Evolutionary conservation across 2,329 filamentous ascomycete genomes (phyloP).

Genomic region (Hysterium pulicare): DNA sequence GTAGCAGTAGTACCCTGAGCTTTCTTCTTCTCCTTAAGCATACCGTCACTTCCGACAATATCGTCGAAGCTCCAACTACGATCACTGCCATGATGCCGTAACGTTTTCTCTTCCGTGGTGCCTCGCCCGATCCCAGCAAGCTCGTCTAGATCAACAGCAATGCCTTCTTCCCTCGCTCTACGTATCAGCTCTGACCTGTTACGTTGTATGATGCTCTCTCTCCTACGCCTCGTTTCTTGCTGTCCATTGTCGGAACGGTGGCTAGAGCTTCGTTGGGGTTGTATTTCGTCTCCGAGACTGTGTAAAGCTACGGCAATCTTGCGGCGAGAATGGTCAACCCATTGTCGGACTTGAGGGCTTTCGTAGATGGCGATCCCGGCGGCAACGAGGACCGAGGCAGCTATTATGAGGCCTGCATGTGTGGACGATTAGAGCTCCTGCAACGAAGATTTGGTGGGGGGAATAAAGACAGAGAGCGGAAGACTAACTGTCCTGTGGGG

Average conservation of each 20-base stretch:
- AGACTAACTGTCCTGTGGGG: conserved; percentile 27
- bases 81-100: conserved; percentile 13
- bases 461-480: conserved; percentile 13
- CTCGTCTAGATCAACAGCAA: conserved; percentile 42
- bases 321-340: conserved; percentile 59
- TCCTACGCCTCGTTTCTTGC: conserved; percentile 26
- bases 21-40: conserved; percentile 20
- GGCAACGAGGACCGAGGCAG: conserved; percentile 59
- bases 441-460: conserved; percentile 5
- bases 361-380: conserved; percentile 63
- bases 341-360: conserved; percentile 60
- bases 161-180: conserved; percentile 36
- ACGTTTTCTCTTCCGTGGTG: conserved; percentile 15
- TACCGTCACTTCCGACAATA: conserved; percentile 40
- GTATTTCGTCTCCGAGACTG: conserved; percentile 58
- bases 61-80: conserved; percentile 36
- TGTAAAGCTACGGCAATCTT: conserved; percentile 60
- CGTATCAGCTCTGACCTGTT: conserved; percentile 36
- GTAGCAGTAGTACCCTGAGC: conserved; percentile 10
- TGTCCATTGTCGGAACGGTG: conserved; percentile 21
- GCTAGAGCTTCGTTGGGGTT: conserved; percentile 36
- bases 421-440: conserved; percentile 26
- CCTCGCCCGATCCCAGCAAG: conserved; percentile 32
- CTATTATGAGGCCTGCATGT: conserved; percentile 58
- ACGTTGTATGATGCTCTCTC: conserved; percentile 30